These are phyloP conservation scores for Penicillium roqueforti DNA, from an alignment of 495 filamentous ascomycete species.

Conservation along the genomic window DNA sequence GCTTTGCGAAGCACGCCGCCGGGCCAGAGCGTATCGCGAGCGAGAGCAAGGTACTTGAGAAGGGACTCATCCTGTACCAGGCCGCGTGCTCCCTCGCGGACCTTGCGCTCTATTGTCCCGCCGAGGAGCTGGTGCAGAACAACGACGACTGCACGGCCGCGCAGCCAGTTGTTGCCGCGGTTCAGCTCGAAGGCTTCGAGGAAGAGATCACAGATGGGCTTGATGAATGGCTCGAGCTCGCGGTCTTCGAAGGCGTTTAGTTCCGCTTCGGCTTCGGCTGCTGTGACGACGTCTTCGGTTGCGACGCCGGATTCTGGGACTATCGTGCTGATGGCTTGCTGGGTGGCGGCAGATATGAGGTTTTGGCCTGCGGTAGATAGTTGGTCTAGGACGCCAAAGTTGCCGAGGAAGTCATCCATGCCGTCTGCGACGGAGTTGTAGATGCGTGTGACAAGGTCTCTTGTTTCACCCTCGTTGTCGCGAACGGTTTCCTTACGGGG, in stretches of 20 bases:
- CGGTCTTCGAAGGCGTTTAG: conserved; percentile 88
- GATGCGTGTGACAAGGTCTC: conserved; percentile 88
- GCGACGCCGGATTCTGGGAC: conserved; percentile 36
- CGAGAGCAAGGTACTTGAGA: conserved; percentile 64
- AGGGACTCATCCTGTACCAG: conserved; percentile 74
- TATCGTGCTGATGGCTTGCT: conserved; percentile 55
- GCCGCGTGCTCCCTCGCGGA: conserved; percentile 71
- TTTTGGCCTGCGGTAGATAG: conserved; percentile 90
- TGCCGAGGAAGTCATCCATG: conserved; percentile 96
- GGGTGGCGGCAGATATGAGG: conserved; percentile 82
- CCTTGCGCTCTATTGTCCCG: conserved; percentile 88
- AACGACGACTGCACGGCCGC: conserved; percentile 89
- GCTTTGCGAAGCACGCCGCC: conserved; percentile 54
- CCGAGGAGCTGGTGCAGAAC: conserved; percentile 68
- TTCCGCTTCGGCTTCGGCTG: conserved; percentile 91
- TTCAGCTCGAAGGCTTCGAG: conserved; percentile 95
- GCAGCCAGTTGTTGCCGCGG: conserved; percentile 87
- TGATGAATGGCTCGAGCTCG: conserved; percentile 91
- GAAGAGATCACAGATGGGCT: conserved; percentile 97
- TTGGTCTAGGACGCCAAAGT: conserved; percentile 93
- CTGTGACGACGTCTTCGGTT: conserved; percentile 59
- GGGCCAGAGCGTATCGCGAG: conserved; percentile 78
- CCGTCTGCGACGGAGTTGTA: conserved; percentile 96
- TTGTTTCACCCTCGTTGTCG: conserved; percentile 55
- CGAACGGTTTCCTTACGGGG: conserved; percentile 55